Conservation (phyloP, 2,329 filamentous ascomycete genomes). For the Lithohypha guttulata region DNA sequence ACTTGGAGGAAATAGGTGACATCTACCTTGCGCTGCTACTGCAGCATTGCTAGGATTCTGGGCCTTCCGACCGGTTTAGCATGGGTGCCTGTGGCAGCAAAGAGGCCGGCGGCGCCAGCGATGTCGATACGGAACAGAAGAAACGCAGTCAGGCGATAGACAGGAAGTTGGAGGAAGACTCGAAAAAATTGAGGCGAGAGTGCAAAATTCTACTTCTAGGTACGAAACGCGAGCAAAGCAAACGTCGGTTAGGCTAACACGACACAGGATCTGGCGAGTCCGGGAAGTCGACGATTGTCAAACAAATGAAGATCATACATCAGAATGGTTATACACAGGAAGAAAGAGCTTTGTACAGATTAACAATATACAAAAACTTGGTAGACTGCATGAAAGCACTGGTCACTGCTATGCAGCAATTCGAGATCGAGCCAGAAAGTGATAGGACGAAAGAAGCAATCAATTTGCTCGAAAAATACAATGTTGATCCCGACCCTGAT, state of each 20-base stretch:
- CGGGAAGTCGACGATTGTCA: slow-evolving; percentile 97
- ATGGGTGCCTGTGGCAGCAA: slow-evolving; percentile 96
- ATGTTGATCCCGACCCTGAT: slow-evolving; percentile 81
- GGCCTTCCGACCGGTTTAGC: slow-evolving; percentile 12
- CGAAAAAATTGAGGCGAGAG: slow-evolving; percentile 82
- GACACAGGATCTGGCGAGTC: slow-evolving; percentile 83
- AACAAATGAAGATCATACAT: slow-evolving; percentile 99
- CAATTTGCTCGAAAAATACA: slow-evolving; percentile 75
- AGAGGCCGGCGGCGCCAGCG: slow-evolving; percentile 41
- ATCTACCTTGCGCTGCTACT: slow-evolving; percentile 3
- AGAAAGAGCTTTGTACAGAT: slow-evolving; percentile 83
- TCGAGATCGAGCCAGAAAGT: slow-evolving; percentile 67
- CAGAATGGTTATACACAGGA: slow-evolving; percentile 94
- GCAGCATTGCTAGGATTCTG: neutral
- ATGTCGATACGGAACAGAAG: slow-evolving; percentile 82
- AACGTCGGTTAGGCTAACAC: slow-evolving; percentile 7
- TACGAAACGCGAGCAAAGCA: slow-evolving; percentile 38
- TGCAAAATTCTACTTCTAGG: slow-evolving; percentile 96
- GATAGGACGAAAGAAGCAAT: slow-evolving; percentile 62
- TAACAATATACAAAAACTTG: slow-evolving; percentile 97
- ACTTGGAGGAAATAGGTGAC: slow-evolving; percentile 1
- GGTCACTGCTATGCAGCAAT: slow-evolving; percentile 83
- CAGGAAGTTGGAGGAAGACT: slow-evolving; percentile 86
- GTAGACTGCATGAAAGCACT: slow-evolving; percentile 93
- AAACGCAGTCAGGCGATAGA: slow-evolving; percentile 96